Base-by-base conservation (phyloP, 2,329 filamentous ascomycete species). In the Hypoxylon sp. region DNA sequence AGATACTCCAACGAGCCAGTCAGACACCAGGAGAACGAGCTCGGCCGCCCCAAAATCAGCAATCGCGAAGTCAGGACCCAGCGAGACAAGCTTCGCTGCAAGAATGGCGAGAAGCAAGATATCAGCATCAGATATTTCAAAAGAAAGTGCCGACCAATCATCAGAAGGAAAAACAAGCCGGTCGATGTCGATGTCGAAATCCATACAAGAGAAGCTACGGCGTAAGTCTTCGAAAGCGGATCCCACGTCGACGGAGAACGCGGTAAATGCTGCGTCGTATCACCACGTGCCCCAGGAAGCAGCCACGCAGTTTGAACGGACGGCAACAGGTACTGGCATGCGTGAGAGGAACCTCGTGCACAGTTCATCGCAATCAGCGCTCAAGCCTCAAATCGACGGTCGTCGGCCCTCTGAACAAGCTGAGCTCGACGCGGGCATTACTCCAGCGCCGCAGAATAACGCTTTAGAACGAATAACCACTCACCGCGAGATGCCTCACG, bases 221-320 rank as follows among this genome's bases (percentile, higher is more conserved):
- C 71, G 71, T 22, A 72, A 66, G 35, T 46, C 68, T 3, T 73
- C 71, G 8, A 51, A 31, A 30, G 37, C 48, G 25, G 64, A 68
- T 13, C 51, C 67, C 50, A 42, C 27, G 31, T 20, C 58, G 5
- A 66, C 63, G 22, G 55, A 70, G 49, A 53, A 64, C 60, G 33
- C 50, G 70, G 70, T 8, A 61, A 70, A 57, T 27, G 17, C 58
- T 8, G 44, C 63, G 20, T 70, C 74, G 5, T 85, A 88, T 69
- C 85, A 80, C 37, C 85, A 89, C 71, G 77, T 88, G 1, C 88
- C 88, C 13, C 81, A 82, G 58, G 82, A 85, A 37, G 88, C 88
- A 0, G 87, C 87, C 1, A 75, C 82, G 11, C 86, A 89, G 64
- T 90, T 89, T 73, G 79, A 83, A 8, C 79, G 82, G 48, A 89